Evolutionary conservation across 768 basidiomycete genomes (phyloP), one percentile per base, ranked within the genome.

Genomic region (Sarcomyxa edulis): DNA sequence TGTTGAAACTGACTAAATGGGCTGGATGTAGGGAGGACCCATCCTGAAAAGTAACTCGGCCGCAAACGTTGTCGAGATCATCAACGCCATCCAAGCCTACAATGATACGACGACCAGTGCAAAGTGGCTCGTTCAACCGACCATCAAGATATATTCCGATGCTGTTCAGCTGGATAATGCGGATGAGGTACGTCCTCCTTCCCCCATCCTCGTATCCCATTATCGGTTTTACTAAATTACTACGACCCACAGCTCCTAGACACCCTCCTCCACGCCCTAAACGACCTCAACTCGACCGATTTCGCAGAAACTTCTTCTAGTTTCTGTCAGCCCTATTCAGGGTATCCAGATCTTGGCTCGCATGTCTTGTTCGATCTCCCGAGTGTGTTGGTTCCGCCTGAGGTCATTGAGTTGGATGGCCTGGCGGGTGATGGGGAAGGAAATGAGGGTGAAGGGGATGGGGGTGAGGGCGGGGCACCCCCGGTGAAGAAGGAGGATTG

Each of bases 361-460:
- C 49, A 54, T 2, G 55, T 65, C 6, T 72, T 76, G 2, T 90
- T 85, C 47, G 71, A 77, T 21, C 67, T 94, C 7, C 89, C 89
- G 5, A 70, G 77, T 23, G 78, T 93, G 27, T 69, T 94, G 12
- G 88, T 94, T 0, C 90, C 91, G 2, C 91, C 91, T 1, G 91
- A 94, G 57, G 76, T 83, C 16, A 84, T 90, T 20, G 90, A 92
- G 48, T 68, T 88, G 7, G 89, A 90, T 27, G 71, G 73, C 1
- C 61, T 90, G 31, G 69, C 81, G 0, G 70, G 74, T 1, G 84
- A 88, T 35, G 69, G 77, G 12, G 80, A 80, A 12, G 84, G 83
- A 48, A 82, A 84, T 27, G 15, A n/a, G n/a, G n/a, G n/a, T n/a
- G n/a, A n/a, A n/a, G n/a, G n/a, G n/a, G n/a, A n/a, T n/a, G n/a